Conservation (phyloP, 2,329 filamentous ascomycete species). For the Fusarium sp. region DNA sequence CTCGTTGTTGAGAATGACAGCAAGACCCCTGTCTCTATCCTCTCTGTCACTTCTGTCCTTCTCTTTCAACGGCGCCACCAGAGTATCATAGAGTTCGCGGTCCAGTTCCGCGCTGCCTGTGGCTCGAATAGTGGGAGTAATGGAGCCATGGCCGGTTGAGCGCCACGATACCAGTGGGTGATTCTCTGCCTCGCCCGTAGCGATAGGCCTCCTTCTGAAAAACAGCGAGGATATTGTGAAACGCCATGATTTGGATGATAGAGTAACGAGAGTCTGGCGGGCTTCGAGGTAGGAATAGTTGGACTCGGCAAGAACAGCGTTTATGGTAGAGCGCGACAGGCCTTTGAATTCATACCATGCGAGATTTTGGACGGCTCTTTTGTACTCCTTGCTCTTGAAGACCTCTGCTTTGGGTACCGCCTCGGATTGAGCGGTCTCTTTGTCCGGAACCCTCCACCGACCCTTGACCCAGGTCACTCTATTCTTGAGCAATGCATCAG, state of each 20-base stretch:
- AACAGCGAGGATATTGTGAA: slow-evolving; percentile 78
- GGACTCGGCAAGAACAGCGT: slow-evolving; percentile 80
- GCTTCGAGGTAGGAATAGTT: slow-evolving; percentile 82
- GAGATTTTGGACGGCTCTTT: slow-evolving; percentile 72
- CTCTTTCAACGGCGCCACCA: slow-evolving; percentile 63
- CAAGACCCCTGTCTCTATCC: slow-evolving; percentile 62
- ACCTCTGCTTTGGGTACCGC: slow-evolving; percentile 67
- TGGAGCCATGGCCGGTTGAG: slow-evolving; percentile 63
- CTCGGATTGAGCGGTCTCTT: slow-evolving; percentile 45
- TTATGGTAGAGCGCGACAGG: slow-evolving; percentile 76
- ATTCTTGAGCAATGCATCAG: slow-evolving; percentile 79
- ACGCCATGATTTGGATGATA: slow-evolving; percentile 80
- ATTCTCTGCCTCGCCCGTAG: slow-evolving; percentile 63
- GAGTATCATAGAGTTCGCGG: slow-evolving; percentile 66
- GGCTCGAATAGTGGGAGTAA: slow-evolving; percentile 68
- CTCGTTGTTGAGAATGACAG: slow-evolving; percentile 63
- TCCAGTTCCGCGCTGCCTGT: slow-evolving; percentile 74
- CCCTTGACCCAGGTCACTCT: slow-evolving; percentile 76
- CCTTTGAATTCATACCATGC: slow-evolving; percentile 81
- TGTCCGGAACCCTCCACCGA: slow-evolving; percentile 63
- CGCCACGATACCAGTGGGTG: slow-evolving; percentile 72
- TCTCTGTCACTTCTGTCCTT: slow-evolving; percentile 56
- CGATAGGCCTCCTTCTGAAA: slow-evolving; percentile 67
- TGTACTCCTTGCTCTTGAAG: slow-evolving; percentile 75
- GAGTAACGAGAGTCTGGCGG: slow-evolving; percentile 71